These are phyloP conservation scores for Blastobotrys arbuscula DNA, from an alignment of 1,139 yeast genomes.

Conservation along the genomic window DNA sequence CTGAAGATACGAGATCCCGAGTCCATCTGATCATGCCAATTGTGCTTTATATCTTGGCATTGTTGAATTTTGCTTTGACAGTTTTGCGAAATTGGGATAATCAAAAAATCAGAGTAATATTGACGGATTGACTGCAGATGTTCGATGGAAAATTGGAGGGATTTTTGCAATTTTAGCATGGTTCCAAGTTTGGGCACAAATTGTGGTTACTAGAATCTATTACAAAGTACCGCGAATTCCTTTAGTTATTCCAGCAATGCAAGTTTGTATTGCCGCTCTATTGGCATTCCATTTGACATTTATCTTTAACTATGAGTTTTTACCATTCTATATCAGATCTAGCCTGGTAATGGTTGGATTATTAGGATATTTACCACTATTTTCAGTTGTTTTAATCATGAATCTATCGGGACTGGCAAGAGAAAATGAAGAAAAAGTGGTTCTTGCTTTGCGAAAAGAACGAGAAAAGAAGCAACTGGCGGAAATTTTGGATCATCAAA, in stretches of 20 bases:
- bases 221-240: slow-evolving; percentile 24
- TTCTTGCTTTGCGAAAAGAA: slow-evolving; percentile 17
- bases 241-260: slow-evolving; percentile 18
- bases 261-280: slow-evolving; percentile 17
- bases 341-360: slow-evolving; percentile 20
- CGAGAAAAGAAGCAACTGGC: slow-evolving; percentile 13
- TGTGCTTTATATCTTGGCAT: slow-evolving; percentile 22
- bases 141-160: slow-evolving; percentile 26
- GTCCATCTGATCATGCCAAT: slow-evolving; percentile 23
- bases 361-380: slow-evolving; percentile 26
- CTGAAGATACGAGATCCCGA: slow-evolving; percentile 19
- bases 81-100: slow-evolving; percentile 26
- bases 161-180: slow-evolving; percentile 24
- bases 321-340: slow-evolving; percentile 26
- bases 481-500: slow-evolving; percentile 1
- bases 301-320: slow-evolving; percentile 17
- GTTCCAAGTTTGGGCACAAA: slow-evolving; percentile 19
- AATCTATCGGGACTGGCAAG: slow-evolving; percentile 24
- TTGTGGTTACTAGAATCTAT: slow-evolving; percentile 20
- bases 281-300: slow-evolving; percentile 19
- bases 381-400: slow-evolving; percentile 21
- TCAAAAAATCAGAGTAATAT: slow-evolving; percentile 12
- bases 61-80: slow-evolving; percentile 23
- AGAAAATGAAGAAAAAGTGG: slow-evolving; percentile 25
- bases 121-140: slow-evolving; percentile 15